Conservation (phyloP, 805 yeast genomes). For the Yamadazyma insecticola region DNA sequence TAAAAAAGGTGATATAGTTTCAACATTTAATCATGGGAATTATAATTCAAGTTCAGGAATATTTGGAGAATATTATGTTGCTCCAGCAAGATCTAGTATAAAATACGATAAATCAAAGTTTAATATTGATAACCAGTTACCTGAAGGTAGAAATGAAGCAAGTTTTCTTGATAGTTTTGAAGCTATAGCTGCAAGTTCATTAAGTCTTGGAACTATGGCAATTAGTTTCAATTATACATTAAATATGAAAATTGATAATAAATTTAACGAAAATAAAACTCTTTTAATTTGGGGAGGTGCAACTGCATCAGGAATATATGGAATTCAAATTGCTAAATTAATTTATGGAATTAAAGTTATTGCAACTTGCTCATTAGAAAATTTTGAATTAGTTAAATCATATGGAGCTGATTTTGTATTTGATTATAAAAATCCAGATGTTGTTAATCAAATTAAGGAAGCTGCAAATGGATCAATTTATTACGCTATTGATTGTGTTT, state of each 20-base stretch:
- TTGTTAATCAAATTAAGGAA: slow-evolving; percentile 17
- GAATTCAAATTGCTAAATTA: slow-evolving; percentile 27
- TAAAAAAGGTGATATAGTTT: slow-evolving; percentile 15
- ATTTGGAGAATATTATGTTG: slow-evolving; percentile 50
- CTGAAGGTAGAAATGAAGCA: slow-evolving; percentile 39
- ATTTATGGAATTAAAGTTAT: slow-evolving; percentile 27
- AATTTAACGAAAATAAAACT: slow-evolving; percentile 9
- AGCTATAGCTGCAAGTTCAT: slow-evolving; percentile 59
- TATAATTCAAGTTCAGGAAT: slow-evolving; percentile 46
- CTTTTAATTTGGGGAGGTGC: slow-evolving; percentile 37
- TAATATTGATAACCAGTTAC: slow-evolving; percentile 18
- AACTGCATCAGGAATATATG: slow-evolving; percentile 27
- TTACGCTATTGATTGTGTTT: slow-evolving; percentile 26
- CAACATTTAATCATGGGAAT: slow-evolving; percentile 37
- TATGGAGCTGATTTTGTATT: slow-evolving; percentile 27
- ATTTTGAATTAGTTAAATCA: slow-evolving; percentile 19
- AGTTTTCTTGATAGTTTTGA: slow-evolving; percentile 48
- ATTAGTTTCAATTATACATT: slow-evolving; percentile 21
- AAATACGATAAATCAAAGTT: slow-evolving; percentile 11
- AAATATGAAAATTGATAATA: slow-evolving; percentile 5
- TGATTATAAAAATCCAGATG: slow-evolving; percentile 24
- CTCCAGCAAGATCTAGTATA: slow-evolving; percentile 13
- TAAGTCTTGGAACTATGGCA: slow-evolving; percentile 49
- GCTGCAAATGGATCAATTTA: slow-evolving; percentile 15
- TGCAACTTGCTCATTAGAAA: slow-evolving; percentile 22